phyloP scores from a whole-genome alignment of 2,329 filamentous ascomycete species.

The Aspergillus aculeatus region DNA sequence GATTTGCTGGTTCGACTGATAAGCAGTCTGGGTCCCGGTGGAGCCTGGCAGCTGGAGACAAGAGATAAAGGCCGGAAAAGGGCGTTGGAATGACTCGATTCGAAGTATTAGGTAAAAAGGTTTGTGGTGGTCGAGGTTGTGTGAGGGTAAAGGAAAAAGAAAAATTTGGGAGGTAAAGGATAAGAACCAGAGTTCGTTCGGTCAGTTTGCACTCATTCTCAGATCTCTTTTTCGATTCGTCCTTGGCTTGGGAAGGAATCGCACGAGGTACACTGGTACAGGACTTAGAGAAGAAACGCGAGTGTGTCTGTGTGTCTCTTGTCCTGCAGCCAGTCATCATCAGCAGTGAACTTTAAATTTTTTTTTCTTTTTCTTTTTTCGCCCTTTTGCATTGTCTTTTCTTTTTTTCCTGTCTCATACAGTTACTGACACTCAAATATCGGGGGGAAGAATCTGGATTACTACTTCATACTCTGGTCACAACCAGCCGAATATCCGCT shows the following conservation, averaged over 20 bases:
- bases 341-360: background rate
- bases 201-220: background rate
- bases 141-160: background rate
- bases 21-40: constrained; percentile 40
- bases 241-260: background rate
- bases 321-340: background rate
- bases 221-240: background rate
- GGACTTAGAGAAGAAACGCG: background rate
- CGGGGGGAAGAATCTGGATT: background rate
- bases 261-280: background rate
- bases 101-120: constrained; percentile 20
- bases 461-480: background rate
- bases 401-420: background rate
- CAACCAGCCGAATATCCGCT: background rate
- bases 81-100: constrained; percentile 18
- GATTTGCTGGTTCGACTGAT: constrained; percentile 22
- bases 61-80: constrained; percentile 26
- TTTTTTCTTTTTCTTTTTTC: constrained; percentile 2
- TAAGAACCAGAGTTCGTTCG: background rate
- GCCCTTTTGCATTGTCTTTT: background rate
- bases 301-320: background rate
- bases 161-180: background rate
- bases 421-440: background rate
- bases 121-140: background rate
- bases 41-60: constrained; percentile 10